Evolutionary conservation across 805 yeast genomes (phyloP).

Genomic region (Metschnikowia lunata): DNA sequence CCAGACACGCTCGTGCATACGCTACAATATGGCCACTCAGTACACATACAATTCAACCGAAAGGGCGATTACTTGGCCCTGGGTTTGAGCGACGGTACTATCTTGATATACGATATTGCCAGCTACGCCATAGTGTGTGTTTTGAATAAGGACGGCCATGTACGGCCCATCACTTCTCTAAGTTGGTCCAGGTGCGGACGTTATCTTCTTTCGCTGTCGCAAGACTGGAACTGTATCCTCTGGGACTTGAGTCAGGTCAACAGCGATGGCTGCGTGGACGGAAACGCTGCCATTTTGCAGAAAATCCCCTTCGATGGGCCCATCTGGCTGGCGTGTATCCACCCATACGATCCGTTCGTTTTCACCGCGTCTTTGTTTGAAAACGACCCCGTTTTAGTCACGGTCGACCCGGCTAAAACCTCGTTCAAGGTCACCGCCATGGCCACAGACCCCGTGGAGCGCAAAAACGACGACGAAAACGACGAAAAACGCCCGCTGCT

Average conservation of each 20-base stretch:
- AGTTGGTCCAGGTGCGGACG: constrained; percentile 75
- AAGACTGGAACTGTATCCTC: constrained; percentile 76
- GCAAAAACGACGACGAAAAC: constrained; percentile 9
- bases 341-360: constrained; percentile 42
- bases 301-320: constrained; percentile 60
- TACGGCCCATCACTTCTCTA: constrained; percentile 65
- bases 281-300: constrained; percentile 32
- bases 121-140: constrained; percentile 53
- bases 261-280: constrained; percentile 1
- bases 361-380: constrained; percentile 67
- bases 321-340: constrained; percentile 63
- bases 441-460: constrained; percentile 14
- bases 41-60: constrained; percentile 61
- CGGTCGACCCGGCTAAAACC: constrained; percentile 14
- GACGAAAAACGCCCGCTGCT: constrained; percentile 7
- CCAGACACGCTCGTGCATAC: constrained; percentile 81
- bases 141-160: constrained; percentile 53
- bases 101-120: constrained; percentile 37
- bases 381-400: constrained; percentile 51
- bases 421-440: constrained; percentile 14
- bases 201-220: constrained; percentile 62
- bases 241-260: constrained; percentile 63
- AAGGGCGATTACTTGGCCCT: constrained; percentile 64
- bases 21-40: constrained; percentile 59
- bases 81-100: constrained; percentile 16